Conservation (phyloP, 2,329 filamentous ascomycete genomes). For the Raffaelea albimanens region DNA sequence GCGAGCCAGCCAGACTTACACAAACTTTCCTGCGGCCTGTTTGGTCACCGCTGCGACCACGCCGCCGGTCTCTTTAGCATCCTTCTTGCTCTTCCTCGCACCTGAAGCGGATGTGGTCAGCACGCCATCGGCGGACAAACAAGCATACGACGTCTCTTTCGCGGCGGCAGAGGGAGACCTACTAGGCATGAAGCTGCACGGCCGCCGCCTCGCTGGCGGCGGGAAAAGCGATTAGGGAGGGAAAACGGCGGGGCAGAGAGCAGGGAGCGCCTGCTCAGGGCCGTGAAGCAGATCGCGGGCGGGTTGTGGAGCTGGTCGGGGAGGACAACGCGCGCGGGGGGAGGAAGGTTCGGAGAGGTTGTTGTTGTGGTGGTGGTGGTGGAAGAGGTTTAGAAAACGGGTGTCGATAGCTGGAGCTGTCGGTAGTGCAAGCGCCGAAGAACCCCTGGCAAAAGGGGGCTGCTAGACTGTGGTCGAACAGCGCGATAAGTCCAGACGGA, state of each 20-base stretch:
- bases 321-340: no score
- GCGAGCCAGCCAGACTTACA: conserved; percentile 33
- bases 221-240: conserved; percentile 2
- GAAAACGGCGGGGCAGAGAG: background rate
- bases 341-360: background rate
- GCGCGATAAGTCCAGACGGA: no score
- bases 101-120: conserved; percentile 2
- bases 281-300: background rate
- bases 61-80: conserved; percentile 43
- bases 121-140: background rate
- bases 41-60: conserved; percentile 45
- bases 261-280: background rate
- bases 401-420: no score
- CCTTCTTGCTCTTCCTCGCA: conserved; percentile 42
- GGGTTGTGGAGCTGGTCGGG: background rate
- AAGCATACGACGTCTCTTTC: background rate
- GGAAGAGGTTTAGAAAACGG: background rate
- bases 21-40: conserved; percentile 41
- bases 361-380: no score
- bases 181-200: conserved; percentile 15
- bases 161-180: conserved; percentile 2
- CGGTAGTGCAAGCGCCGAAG: no score
- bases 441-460: no score
- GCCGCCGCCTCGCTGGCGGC: conserved; percentile 11
- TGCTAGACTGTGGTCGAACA: no score